phyloP scores from a whole-genome alignment of 2,329 filamentous ascomycete genomes.

The Cladosporium sp. region DNA sequence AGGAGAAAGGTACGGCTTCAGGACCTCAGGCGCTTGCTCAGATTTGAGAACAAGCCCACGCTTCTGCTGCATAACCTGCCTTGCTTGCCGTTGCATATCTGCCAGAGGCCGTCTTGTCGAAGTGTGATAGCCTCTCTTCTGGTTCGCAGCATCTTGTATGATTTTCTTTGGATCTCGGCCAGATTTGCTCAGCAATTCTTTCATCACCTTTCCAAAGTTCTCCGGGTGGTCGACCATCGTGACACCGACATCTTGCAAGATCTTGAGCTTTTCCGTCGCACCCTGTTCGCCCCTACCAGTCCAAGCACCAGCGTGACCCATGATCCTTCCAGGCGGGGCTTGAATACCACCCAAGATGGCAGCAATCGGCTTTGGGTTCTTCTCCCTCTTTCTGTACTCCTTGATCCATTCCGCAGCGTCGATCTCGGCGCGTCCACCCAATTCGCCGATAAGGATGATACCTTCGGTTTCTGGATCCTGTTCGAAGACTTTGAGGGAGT shows the following conservation, averaged over 20 bases:
- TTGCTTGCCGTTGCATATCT: constrained; percentile 19
- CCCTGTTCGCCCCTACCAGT: constrained; percentile 65
- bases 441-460: constrained; percentile 72
- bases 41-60: constrained; percentile 32
- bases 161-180: constrained; percentile 46
- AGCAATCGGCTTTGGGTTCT: constrained; percentile 72
- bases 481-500: constrained; percentile 68
- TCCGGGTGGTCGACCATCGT: constrained; percentile 75
- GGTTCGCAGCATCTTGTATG: constrained; percentile 42
- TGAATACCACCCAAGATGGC: constrained; percentile 69
- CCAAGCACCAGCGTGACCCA: constrained; percentile 81
- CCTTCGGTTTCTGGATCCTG: constrained; percentile 68
- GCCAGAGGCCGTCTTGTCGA: constrained; percentile 27
- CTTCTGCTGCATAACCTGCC: constrained; percentile 26
- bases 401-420: constrained; percentile 74
- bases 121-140: constrained; percentile 54
- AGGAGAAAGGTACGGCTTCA: constrained; percentile 35
- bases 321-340: constrained; percentile 65
- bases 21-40: constrained; percentile 30
- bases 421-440: constrained; percentile 69
- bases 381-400: constrained; percentile 60
- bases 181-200: constrained; percentile 55
- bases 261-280: constrained; percentile 65
- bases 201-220: constrained; percentile 71
- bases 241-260: constrained; percentile 66